These are phyloP conservation scores for Zymoseptoria crescenta DNA, from an alignment of 2,329 filamentous ascomycete species.

Conservation along the genomic window DNA sequence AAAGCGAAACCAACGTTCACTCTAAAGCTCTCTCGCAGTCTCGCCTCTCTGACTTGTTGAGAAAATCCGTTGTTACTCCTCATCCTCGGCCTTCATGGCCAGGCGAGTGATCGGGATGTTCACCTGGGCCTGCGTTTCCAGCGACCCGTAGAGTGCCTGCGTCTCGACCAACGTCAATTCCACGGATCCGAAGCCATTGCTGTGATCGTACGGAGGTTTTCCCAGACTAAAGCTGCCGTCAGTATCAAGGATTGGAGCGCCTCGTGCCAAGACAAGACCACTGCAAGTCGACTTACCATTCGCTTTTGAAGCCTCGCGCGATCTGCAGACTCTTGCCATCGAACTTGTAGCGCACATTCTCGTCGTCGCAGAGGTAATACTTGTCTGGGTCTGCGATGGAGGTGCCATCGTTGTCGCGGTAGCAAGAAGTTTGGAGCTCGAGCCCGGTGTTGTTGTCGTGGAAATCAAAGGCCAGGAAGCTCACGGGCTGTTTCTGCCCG, in stretches of 20 bases:
- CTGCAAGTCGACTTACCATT: constrained; percentile 12
- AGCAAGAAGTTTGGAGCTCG: constrained; percentile 20
- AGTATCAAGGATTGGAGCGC: neutral
- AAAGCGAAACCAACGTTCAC: neutral
- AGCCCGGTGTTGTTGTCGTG: constrained; percentile 23
- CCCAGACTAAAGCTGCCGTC: constrained; percentile 11
- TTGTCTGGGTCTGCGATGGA: constrained; percentile 3
- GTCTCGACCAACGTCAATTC: constrained; percentile 9
- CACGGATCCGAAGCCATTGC: constrained; percentile 15
- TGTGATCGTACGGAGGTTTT: constrained; percentile 16
- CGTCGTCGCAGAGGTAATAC: constrained; percentile 18
- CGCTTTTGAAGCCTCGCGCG: constrained; percentile 17
- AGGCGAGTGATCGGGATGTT: constrained; percentile 13
- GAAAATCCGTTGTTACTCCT: neutral
- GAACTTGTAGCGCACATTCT: constrained; percentile 19
- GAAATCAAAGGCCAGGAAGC: constrained; percentile 21
- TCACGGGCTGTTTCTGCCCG: neutral
- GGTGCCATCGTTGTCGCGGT: constrained; percentile 4
- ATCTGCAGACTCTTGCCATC: constrained; percentile 11
- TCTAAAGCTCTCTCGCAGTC: neutral
- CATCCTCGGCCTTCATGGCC: neutral
- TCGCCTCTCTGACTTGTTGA: neutral
- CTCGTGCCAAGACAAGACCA: neutral
- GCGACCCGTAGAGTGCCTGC: constrained; percentile 8
- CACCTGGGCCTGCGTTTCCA: constrained; percentile 10